A percentile compares a stretch with the other conserved stretches of the same genome.
Conservation (phyloP, 1,284 basidiomycete genomes). For the Sphaerobolus stellatus region DNA sequence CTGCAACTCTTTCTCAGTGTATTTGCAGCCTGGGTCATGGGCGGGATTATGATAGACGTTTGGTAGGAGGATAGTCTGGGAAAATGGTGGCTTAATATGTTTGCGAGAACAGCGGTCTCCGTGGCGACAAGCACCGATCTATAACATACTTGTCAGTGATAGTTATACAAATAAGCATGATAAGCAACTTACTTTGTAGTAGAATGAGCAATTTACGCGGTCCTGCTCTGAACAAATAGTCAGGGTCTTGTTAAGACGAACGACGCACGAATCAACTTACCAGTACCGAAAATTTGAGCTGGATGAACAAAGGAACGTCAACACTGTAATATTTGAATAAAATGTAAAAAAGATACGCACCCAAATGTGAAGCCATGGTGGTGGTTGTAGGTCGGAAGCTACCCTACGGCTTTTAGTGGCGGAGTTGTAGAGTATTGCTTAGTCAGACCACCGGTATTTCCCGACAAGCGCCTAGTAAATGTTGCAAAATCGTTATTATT, state of each 20-base stretch:
- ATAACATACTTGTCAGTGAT: conserved; percentile 13
- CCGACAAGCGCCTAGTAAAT: neutral
- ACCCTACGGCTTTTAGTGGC: neutral
- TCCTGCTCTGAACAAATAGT: conserved; percentile 69
- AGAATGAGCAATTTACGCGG: conserved; percentile 93
- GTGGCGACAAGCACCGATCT: conserved; percentile 95
- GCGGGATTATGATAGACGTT: conserved; percentile 99
- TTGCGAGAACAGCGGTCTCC: conserved; percentile 97
- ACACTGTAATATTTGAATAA: conserved; percentile 59
- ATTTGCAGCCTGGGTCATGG: conserved; percentile 85
- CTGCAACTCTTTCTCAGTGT: conserved; percentile 86
- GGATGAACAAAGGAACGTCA: neutral
- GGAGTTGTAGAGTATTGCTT: neutral
- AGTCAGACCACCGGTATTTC: neutral
- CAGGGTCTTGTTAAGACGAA: neutral
- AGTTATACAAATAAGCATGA: conserved; percentile 8
- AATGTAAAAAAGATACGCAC: conserved; percentile 27
- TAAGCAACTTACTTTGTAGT: conserved; percentile 73
- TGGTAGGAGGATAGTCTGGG: conserved; percentile 95
- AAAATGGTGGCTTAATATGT: conserved; percentile 96
- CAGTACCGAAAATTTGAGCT: conserved; percentile 62
- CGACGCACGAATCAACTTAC: conserved; percentile 8
- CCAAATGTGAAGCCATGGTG: conserved; percentile 64
- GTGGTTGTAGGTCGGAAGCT: neutral
- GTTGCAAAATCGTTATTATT: neutral